A percentile compares a stretch with the other conserved stretches of the same genome.
Conservation (phyloP, 75 land plant genomes). For the Pinus taeda region DNA sequence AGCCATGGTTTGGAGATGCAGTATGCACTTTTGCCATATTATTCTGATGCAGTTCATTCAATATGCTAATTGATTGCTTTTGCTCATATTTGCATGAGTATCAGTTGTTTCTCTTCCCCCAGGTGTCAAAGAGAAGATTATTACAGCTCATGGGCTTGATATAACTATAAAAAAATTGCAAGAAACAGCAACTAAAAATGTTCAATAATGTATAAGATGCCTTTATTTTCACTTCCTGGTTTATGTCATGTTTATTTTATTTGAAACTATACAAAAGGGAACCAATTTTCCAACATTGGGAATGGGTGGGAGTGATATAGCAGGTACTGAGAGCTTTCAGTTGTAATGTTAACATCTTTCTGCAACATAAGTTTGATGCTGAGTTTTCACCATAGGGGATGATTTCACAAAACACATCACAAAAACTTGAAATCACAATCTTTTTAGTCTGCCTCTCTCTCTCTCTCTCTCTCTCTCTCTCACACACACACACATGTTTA, state of each 20-base stretch:
- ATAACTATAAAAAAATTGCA: background rate
- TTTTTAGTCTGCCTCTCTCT: background rate
- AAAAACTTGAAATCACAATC: too few species aligned
- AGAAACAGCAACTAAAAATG: too few species aligned
- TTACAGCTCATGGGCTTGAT: background rate
- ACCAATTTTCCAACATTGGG: background rate
- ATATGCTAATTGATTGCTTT: background rate
- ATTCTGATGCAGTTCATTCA: background rate
- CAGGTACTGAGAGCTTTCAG: background rate
- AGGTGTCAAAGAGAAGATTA: background rate
- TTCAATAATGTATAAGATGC: too few species aligned
- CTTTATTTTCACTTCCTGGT: too few species aligned
- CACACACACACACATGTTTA: background rate
- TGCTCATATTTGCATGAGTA: background rate
- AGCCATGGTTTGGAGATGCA: background rate
- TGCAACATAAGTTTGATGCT: conserved; percentile 2
- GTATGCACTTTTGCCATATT: background rate
- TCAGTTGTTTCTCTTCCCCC: background rate
- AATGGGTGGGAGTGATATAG: background rate
- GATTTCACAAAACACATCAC: too few species aligned
- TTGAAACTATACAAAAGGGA: background rate
- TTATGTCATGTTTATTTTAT: too few species aligned
- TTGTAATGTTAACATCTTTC: background rate
- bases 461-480: background rate
- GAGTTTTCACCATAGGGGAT: background rate